These are phyloP conservation scores for Trichoderma sp. DNA, from an alignment of 2,329 filamentous ascomycete species.

Conservation along the genomic window DNA sequence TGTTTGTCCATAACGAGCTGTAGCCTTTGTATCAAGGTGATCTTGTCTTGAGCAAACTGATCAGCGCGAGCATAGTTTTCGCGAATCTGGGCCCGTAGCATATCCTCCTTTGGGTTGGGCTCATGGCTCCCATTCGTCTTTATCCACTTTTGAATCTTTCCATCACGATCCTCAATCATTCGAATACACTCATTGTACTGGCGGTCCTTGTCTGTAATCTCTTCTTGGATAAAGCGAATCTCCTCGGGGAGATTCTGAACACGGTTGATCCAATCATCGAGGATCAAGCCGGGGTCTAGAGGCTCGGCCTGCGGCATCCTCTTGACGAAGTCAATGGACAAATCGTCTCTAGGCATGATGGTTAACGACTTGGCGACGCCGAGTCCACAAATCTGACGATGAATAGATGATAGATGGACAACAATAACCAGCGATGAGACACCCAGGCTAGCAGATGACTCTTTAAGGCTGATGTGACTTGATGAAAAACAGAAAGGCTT, in stretches of 20 bases:
- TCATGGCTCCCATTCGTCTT: slow-evolving; percentile 71
- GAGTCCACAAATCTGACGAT: slow-evolving; percentile 27
- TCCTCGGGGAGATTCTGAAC: slow-evolving; percentile 79
- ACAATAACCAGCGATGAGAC: neutral
- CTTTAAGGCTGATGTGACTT: neutral
- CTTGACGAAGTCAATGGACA: slow-evolving; percentile 67
- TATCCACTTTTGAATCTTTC: slow-evolving; percentile 76
- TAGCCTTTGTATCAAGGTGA: slow-evolving; percentile 64
- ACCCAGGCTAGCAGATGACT: neutral
- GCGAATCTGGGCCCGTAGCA: slow-evolving; percentile 61
- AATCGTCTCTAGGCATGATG: slow-evolving; percentile 70
- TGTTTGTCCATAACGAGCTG: slow-evolving; percentile 60
- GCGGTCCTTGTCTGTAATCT: slow-evolving; percentile 76
- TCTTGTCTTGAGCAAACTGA: slow-evolving; percentile 71
- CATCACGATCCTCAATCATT: slow-evolving; percentile 69
- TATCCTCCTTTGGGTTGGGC: slow-evolving; percentile 71
- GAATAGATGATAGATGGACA: slow-evolving; percentile 22
- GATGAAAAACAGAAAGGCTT: neutral
- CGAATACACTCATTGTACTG: slow-evolving; percentile 66
- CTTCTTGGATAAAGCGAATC: slow-evolving; percentile 78
- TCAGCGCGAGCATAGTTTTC: slow-evolving; percentile 69
- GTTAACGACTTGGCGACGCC: slow-evolving; percentile 46
- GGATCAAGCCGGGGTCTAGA: slow-evolving; percentile 64
- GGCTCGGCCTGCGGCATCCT: slow-evolving; percentile 62
- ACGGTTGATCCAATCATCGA: slow-evolving; percentile 74